A percentile compares a stretch with the other conserved stretches of the same genome.
Evolutionary conservation across 2,329 filamentous ascomycete genomes (phyloP).

Genomic region (Ceratocystis alfenasii): DNA sequence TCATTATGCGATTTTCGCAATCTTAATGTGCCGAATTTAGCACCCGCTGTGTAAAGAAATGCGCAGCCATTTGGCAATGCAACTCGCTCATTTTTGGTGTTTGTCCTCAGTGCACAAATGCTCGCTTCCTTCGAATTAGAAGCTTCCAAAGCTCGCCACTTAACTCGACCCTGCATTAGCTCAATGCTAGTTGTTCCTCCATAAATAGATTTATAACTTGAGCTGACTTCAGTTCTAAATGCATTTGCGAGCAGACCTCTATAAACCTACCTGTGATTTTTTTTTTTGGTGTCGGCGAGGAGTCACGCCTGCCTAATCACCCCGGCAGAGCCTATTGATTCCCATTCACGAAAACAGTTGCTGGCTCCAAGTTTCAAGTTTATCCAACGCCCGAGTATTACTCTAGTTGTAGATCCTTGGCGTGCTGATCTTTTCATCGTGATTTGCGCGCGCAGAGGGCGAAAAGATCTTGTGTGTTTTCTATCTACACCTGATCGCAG

Average conservation of each 20-base stretch:
- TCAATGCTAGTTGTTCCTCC: constrained; percentile 1
- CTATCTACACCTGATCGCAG: no score
- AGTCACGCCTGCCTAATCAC: background rate
- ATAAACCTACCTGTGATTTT: no score
- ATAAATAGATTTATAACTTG: background rate
- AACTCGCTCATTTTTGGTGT: background rate
- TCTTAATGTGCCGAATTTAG: background rate
- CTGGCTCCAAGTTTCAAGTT: background rate
- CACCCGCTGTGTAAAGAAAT: background rate
- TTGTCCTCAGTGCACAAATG: background rate
- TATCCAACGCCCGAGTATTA: background rate
- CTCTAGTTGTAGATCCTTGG: background rate
- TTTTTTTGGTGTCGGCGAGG: background rate
- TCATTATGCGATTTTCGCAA: background rate
- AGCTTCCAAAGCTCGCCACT: constrained; percentile 8
- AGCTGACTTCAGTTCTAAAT: no score
- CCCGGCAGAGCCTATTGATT: no score
- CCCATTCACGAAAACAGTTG: background rate
- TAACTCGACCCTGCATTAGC: constrained; percentile 1
- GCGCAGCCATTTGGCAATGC: background rate
- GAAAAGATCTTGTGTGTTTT: no score
- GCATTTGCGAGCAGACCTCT: no score
- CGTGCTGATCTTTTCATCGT: background rate
- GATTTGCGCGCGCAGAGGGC: background rate
- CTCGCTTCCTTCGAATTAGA: constrained; percentile 1